phyloP scores from a whole-genome alignment of 1,284 basidiomycete genomes.

The Cryptococcus jaspeensis region DNA sequence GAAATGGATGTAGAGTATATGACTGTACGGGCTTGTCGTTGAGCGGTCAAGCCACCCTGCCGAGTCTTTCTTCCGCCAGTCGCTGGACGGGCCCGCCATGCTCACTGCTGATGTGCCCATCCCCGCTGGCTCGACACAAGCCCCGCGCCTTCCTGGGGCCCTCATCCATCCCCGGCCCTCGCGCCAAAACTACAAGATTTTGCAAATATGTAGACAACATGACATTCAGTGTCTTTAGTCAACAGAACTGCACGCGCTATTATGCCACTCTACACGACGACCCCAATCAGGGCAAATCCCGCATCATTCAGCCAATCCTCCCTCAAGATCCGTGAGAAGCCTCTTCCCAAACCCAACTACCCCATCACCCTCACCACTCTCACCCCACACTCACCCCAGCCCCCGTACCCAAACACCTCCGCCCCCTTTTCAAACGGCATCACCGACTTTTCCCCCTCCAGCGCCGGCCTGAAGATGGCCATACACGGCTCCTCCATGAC shows the following conservation, averaged over 20 bases:
- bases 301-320: neutral
- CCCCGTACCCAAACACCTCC: conserved; percentile 32
- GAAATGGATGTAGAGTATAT: too few species aligned
- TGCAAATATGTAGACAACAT: neutral
- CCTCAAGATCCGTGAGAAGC: too few species aligned
- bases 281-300: too few species aligned
- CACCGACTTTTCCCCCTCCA: conserved; percentile 8
- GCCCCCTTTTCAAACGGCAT: conserved; percentile 43
- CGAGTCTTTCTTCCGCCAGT: too few species aligned
- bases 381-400: conserved; percentile 8
- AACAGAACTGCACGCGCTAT: neutral
- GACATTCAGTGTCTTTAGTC: neutral
- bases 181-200: too few species aligned
- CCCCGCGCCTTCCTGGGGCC: too few species aligned
- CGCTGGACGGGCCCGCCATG: too few species aligned
- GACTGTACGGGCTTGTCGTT: too few species aligned
- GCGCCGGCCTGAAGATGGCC: conserved; percentile 29
- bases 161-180: too few species aligned
- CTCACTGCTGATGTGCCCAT: too few species aligned
- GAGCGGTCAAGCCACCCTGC: too few species aligned
- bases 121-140: too few species aligned
- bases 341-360: neutral
- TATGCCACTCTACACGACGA: neutral
- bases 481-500: conserved; percentile 45
- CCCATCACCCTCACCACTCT: conserved; percentile 28